These are phyloP conservation scores for Cyclotella cryptica DNA, from an alignment of 108 stramenopile species.

Conservation along the genomic window DNA sequence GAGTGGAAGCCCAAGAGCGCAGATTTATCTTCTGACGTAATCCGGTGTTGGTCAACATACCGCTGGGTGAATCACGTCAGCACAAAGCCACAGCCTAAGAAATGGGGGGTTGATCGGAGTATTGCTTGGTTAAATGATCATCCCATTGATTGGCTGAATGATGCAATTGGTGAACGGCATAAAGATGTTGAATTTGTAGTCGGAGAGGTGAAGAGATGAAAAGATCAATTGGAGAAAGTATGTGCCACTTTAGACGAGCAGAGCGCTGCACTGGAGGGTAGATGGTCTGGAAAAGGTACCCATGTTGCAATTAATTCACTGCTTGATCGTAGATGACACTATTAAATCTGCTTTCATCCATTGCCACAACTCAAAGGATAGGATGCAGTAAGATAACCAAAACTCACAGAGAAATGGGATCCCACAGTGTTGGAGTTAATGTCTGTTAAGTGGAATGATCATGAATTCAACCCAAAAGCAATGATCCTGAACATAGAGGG, in stretches of 20 bases:
- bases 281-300: constrained; percentile 1
- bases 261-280: constrained; percentile 4
- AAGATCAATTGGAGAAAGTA: not conserved
- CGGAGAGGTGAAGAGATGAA: not conserved
- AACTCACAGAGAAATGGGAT: constrained; percentile 12
- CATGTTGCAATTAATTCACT: not conserved
- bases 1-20: too few relatives aligned
- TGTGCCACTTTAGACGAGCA: not conserved
- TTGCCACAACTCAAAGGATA: not conserved
- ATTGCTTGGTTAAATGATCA: too few relatives aligned
- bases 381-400: not conserved
- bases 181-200: not conserved
- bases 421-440: constrained; percentile 17
- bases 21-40: too few relatives aligned
- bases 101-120: too few relatives aligned
- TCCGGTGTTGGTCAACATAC: too few relatives aligned
- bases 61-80: too few relatives aligned
- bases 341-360: not conserved
- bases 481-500: not conserved
- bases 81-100: too few relatives aligned
- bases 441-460: constrained; percentile 11
- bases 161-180: too few relatives aligned
- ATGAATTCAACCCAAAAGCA: constrained; percentile 4
- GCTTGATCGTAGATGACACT: constrained; percentile 5
- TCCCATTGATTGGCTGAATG: too few relatives aligned